Evolutionary conservation across 805 yeast species (phyloP), one percentile per base, ranked within the genome.

Genomic region (Candida taoyuanica): DNA sequence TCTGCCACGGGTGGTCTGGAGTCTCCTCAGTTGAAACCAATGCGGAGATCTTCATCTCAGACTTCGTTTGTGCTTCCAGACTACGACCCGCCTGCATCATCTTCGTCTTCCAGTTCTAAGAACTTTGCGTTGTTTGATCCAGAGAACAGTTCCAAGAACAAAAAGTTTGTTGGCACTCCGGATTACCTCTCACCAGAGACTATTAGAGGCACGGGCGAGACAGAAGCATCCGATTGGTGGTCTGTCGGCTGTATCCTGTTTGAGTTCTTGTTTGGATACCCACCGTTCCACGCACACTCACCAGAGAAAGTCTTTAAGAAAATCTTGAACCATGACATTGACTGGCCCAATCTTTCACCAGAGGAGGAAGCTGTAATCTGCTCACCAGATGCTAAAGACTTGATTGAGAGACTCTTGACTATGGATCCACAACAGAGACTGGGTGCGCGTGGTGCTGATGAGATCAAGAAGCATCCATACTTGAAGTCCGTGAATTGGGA

Each of bases 141-240:
- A 1, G 71, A 71, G 17, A 73, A 72, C 40, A 58, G 70, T 3
- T 69, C 72, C 1, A 76, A 73, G 36, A 65, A 70, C 18, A 74
- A 78, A 50, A 74, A 73, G 44, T 89, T 91, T 52, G 95, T 88
- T 23, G 99, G 99, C 0, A 93, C 99, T 0, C 99, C 99, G 0
- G 98, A 93, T 58, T 93, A 93, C 60, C 71, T 94, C 28, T 95
- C 99, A 0, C 99, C 99, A 0, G 99, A 93, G 57, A 89, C 96
- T 0, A 87, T 93, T 44, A 68, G 73, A 29, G 98, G 97, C 28
- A 68, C 72, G 2, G 82, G 85, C 0, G 96, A 91, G 57, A 85
- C 80, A 44, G 88, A 78, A 46, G 74, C 80, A 19, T 46, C 91
- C n/a, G 97, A 89, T 64, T 89, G 98, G 98, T 93, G 99, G 99